phyloP scores from a whole-genome alignment of 192 early-diverging fungal species.

The Umbelopsis sp. region DNA sequence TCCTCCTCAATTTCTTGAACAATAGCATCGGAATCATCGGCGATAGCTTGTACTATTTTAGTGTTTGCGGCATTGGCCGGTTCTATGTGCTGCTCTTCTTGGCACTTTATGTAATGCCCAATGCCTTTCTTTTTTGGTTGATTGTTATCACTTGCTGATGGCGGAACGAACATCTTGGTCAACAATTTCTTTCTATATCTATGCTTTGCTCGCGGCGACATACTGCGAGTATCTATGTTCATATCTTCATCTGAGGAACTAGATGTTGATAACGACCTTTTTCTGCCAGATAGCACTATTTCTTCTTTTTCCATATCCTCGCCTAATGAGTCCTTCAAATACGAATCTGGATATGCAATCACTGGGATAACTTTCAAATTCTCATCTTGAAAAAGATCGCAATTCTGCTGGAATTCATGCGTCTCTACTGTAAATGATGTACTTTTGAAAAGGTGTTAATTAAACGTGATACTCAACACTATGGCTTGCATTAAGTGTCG shows the following conservation, averaged over 20 bases:
- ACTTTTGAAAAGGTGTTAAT: constrained; percentile 21
- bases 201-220: constrained; percentile 8
- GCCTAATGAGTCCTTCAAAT: not conserved
- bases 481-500: not conserved
- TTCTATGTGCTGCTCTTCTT: not conserved
- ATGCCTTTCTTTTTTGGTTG: not conserved
- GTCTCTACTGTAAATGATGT: constrained; percentile 52
- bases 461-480: not conserved
- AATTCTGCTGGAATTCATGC: constrained; percentile 55
- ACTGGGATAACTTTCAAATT: constrained; percentile 71
- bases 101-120: not conserved
- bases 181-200: constrained; percentile 3
- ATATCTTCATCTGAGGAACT: not conserved
- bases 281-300: not conserved
- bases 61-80: not conserved
- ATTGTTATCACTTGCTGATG: not conserved
- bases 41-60: not conserved
- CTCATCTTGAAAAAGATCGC: constrained; percentile 59
- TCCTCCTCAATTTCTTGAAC: constrained; percentile 10
- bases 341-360: constrained; percentile 57
- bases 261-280: constrained; percentile 5
- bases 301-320: too few species aligned
- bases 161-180: constrained; percentile 7
- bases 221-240: not conserved
- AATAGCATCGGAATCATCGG: constrained; percentile 14